Conservation (phyloP, 78 protist species). For the Dictyostelium capitatum region DNA sequence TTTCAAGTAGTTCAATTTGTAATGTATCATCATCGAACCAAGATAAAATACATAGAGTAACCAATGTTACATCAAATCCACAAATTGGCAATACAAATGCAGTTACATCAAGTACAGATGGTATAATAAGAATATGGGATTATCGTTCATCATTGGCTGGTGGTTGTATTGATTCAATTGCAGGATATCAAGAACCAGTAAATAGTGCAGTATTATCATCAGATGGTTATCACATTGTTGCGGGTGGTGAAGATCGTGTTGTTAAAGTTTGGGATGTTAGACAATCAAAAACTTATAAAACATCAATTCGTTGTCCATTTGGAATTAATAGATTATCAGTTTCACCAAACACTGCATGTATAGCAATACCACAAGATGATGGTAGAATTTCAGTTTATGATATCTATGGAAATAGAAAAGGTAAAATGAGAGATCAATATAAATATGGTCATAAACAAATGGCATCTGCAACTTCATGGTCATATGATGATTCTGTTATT, state of each 20-base stretch:
- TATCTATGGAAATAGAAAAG: constrained; percentile 65
- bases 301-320: constrained; percentile 77
- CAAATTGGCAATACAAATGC: background rate
- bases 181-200: constrained; percentile 20
- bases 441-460: constrained; percentile 71
- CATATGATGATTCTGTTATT: constrained; percentile 64
- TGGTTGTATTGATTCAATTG: constrained; percentile 39
- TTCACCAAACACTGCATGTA: constrained; percentile 3
- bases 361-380: constrained; percentile 75
- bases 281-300: constrained; percentile 45
- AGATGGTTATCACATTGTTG: constrained; percentile 16
- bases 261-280: constrained; percentile 69
- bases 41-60: background rate
- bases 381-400: constrained; percentile 74
- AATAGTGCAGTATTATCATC: constrained; percentile 48
- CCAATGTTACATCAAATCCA: constrained; percentile 34
- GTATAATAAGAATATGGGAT: constrained; percentile 61
- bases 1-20: background rate
- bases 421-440: constrained; percentile 78
- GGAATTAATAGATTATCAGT: constrained; percentile 54
- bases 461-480: constrained; percentile 68
- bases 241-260: constrained; percentile 62
- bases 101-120: constrained; percentile 51
- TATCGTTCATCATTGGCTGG: background rate
- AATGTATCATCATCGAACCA: no score